A percentile compares a stretch with the other conserved stretches of the same genome.
Evolutionary conservation across 768 basidiomycete species (phyloP).

Genomic region (Albatrellus ellisii): DNA sequence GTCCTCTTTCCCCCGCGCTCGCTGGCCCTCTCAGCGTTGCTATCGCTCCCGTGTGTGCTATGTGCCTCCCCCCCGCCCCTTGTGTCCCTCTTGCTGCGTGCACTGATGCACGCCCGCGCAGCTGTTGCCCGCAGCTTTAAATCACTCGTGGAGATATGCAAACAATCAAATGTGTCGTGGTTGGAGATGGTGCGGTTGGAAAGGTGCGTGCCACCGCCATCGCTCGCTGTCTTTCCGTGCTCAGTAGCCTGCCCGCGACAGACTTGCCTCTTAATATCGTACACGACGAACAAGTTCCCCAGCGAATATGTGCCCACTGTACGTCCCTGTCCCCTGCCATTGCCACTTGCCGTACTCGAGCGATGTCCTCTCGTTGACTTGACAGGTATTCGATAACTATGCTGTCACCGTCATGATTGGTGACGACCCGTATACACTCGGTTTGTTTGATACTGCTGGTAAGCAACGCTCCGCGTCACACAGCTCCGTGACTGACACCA

Average conservation of each 20-base stretch:
- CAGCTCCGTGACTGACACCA: conserved; percentile 6
- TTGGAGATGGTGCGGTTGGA: conserved; percentile 96
- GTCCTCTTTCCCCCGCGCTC: not conserved
- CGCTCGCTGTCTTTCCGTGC: not conserved
- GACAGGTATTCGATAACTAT: conserved; percentile 89
- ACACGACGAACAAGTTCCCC: conserved; percentile 96
- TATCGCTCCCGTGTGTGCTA: not conserved
- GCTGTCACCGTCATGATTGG: conserved; percentile 99
- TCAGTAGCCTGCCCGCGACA: conserved; percentile 18
- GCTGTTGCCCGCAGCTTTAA: not conserved
- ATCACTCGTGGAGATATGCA: conserved; percentile 44
- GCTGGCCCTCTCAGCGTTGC: not conserved
- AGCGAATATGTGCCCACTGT: conserved; percentile 99
- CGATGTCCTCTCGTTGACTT: conserved; percentile 11
- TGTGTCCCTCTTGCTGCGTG: conserved; percentile 6
- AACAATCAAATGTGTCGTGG: conserved; percentile 96
- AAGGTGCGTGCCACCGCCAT: conserved; percentile 49
- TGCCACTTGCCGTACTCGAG: conserved; percentile 15
- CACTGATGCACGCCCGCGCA: conserved; percentile 1
- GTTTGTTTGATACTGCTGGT: conserved; percentile 98
- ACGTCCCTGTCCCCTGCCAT: conserved; percentile 24
- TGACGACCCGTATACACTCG: conserved; percentile 97
- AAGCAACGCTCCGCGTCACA: conserved; percentile 21
- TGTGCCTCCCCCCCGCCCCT: not conserved
- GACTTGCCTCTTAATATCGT: conserved; percentile 95